A percentile compares a stretch with the other conserved stretches of the same genome.
phyloP scores from a whole-genome alignment of 2,329 filamentous ascomycete genomes.

The Cladophialophora exuberans region DNA sequence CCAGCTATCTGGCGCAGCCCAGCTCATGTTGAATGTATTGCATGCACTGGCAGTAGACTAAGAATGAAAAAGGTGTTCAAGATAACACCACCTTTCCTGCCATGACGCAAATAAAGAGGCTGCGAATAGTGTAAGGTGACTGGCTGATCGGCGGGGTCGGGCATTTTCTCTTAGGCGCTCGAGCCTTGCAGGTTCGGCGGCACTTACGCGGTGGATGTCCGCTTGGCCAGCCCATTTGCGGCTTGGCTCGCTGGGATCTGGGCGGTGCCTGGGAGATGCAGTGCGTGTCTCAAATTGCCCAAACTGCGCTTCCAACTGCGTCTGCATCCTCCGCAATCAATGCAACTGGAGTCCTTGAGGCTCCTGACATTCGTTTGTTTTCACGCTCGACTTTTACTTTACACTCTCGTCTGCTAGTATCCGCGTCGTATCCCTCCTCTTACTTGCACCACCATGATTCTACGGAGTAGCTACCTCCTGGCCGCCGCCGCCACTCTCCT shows the following conservation, averaged over 20 bases:
- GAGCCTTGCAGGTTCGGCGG: slow-evolving; percentile 16
- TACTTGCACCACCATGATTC: slow-evolving; percentile 23
- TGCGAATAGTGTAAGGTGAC: slow-evolving; percentile 3
- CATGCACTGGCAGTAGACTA: not conserved
- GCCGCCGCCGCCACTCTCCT: slow-evolving; percentile 12
- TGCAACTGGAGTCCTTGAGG: slow-evolving; percentile 4
- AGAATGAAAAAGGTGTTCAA: slow-evolving; percentile 2
- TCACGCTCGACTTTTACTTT: not conserved
- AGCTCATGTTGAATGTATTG: slow-evolving; percentile 38
- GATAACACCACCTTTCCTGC: not conserved
- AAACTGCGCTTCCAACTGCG: slow-evolving; percentile 16
- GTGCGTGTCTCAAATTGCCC: slow-evolving; percentile 5
- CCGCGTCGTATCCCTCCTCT: not conserved
- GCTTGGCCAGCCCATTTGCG: not conserved
- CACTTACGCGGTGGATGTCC: too few species aligned
- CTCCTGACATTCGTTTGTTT: slow-evolving; percentile 2
- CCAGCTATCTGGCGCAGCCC: slow-evolving; percentile 43
- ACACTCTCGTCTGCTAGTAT: not conserved
- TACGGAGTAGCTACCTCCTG: slow-evolving; percentile 25
- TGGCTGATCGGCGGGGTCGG: slow-evolving; percentile 6
- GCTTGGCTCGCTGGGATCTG: not conserved
- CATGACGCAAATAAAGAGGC: slow-evolving; percentile 15
- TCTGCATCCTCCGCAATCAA: slow-evolving; percentile 4
- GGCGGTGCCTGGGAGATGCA: not conserved
- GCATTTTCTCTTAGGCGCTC: not conserved